Evolutionary conservation across 345 rosid genomes (phyloP).

Genomic region (Eucalyptus globulus): DNA sequence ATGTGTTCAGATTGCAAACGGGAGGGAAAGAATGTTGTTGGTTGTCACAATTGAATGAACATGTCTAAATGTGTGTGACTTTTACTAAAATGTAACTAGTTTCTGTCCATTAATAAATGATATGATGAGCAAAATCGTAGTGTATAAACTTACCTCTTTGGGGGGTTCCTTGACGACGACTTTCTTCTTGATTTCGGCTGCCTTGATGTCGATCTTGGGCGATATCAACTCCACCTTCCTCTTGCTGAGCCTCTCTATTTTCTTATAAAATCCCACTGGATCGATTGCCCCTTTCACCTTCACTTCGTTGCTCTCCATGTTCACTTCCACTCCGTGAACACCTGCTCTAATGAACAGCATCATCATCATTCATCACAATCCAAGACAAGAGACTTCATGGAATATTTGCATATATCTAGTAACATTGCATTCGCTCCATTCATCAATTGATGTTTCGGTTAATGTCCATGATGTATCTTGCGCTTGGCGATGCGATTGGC

Average conservation of each 20-base stretch:
- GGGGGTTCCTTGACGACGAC: slow-evolving; percentile 20
- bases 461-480: neutral
- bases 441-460: neutral
- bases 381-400: neutral
- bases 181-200: slow-evolving; percentile 10
- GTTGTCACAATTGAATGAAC: neutral
- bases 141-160: slow-evolving; percentile 18
- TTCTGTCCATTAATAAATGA: neutral
- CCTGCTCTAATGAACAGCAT: slow-evolving; percentile 12
- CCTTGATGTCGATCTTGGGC: slow-evolving; percentile 28
- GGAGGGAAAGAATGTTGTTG: neutral
- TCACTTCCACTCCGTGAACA: slow-evolving; percentile 48
- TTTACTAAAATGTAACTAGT: neutral
- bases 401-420: neutral
- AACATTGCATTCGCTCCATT: neutral
- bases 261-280: slow-evolving; percentile 38
- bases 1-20: neutral
- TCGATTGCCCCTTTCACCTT: slow-evolving; percentile 69
- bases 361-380: neutral
- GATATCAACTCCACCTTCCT: slow-evolving; percentile 62
- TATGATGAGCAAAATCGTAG: neutral
- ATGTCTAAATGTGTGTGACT: neutral
- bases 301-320: slow-evolving; percentile 50
- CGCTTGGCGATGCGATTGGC: neutral
- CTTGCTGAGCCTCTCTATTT: slow-evolving; percentile 46